Base-by-base conservation (phyloP, 768 basidiomycete genomes). In the Tremella mesenterica region DNA sequence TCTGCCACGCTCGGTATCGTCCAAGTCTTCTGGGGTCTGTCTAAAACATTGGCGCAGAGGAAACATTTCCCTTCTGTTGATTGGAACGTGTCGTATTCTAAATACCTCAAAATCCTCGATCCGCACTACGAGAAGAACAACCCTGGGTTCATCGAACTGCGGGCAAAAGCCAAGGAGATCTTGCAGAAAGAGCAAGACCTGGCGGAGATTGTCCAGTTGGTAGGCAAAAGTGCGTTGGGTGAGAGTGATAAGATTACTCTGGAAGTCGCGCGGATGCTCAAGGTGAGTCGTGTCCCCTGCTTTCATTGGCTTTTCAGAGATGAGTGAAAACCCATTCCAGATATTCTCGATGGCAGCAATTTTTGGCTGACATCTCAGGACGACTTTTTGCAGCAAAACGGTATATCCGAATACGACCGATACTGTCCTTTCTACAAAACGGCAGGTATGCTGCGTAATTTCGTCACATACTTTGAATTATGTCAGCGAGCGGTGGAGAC, bases 351-450 rank as follows among this genome's bases (percentile, higher is more conserved):
- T n/a, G n/a, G n/a, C n/a, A n/a, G n/a, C n/a, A n/a, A n/a, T n/a
- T n/a, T n/a, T n/a, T n/a, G n/a, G 57, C 57, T 61, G 52, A 57
- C 31, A n/a, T 1, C 10, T 1, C 44, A 64, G 64, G 67, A 69
- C 44, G 67, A 69, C 46, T 69, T 69, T 60, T 53, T 66, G 69
- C 93, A 96, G 73, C 93, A 99, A 76, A 97, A 99, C 67, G 95
- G 95, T 63, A 95, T 97, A 81, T 90, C 88, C 76, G 88, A 89
- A 70, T 96, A 95, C 69, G 93, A 97, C 73, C 81, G 90, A 47
- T 95, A 81, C 77, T 99, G 93, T 69, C 93, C 93, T 13, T 96
- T 99, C 80, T 95, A 95, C 83, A 95, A 97, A 84, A 95, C 92
- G 41, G 85, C 83, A 51, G 88, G 81, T 44, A 99, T 99, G 95